Evolutionary conservation across 176 grass and related monocot genomes (phyloP).

Genomic region (Musa schizocarpa): DNA sequence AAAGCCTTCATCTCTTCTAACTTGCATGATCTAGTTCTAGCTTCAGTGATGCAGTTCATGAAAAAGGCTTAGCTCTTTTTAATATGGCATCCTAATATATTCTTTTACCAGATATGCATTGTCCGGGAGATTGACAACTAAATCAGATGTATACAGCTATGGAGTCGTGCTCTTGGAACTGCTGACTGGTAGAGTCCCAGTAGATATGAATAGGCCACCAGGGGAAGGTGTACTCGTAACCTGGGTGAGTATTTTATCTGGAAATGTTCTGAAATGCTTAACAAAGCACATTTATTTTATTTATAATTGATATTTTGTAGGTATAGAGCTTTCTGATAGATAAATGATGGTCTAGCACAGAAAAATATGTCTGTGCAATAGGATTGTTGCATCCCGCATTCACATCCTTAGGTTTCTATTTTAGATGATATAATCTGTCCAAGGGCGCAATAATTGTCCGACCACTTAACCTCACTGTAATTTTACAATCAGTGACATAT

Average conservation of each 20-base stretch:
- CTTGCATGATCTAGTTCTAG: neutral
- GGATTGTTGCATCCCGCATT: too few relatives aligned
- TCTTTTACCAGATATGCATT: slow-evolving; percentile 65
- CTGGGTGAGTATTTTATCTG: slow-evolving; percentile 48
- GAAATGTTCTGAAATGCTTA: neutral
- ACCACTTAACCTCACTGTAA: too few relatives aligned
- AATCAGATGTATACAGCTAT: slow-evolving; percentile 98
- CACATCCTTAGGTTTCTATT: too few relatives aligned
- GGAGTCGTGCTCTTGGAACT: slow-evolving; percentile 93
- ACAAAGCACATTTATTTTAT: too few relatives aligned
- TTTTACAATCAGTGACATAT: too few relatives aligned
- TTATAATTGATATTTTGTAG: too few relatives aligned
- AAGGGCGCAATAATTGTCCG: too few relatives aligned
- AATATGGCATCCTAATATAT: neutral
- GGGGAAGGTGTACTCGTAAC: slow-evolving; percentile 85
- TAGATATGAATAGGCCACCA: slow-evolving; percentile 82
- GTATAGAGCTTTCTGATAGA: neutral
- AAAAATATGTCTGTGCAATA: too few relatives aligned
- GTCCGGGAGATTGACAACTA: slow-evolving; percentile 90
- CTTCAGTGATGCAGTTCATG: neutral
- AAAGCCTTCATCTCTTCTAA: neutral
- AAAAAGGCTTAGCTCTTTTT: neutral
- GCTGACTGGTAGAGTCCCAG: slow-evolving; percentile 87
- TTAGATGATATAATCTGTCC: too few relatives aligned
- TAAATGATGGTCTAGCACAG: neutral